Conservation (phyloP, 148 eudicot genomes). For the Spergularia bocconei region DNA sequence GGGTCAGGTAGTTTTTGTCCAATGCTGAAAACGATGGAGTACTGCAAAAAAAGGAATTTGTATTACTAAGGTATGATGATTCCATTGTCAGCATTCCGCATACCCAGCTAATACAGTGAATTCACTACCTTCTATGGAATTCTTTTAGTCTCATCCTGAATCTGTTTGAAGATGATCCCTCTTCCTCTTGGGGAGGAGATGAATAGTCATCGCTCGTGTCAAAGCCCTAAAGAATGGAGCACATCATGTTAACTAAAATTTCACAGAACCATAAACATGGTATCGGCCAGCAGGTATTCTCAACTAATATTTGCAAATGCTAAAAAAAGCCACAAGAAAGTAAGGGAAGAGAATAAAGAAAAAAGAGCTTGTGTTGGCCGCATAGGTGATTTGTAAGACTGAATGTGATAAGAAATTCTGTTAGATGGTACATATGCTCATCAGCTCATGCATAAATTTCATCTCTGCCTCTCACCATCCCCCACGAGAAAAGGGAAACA, state of each 20-base stretch:
- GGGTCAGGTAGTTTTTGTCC: constrained; percentile 93
- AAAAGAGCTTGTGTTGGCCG: no score
- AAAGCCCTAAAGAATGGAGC: constrained; percentile 42
- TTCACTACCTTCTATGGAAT: constrained; percentile 70
- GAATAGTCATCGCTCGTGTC: constrained; percentile 63
- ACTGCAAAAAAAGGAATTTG: constrained; percentile 44
- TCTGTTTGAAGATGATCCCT: constrained; percentile 75
- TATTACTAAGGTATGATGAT: not conserved
- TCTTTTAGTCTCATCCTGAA: constrained; percentile 88
- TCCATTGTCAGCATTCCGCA: not conserved
- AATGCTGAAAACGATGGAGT: constrained; percentile 80
- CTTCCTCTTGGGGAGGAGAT: constrained; percentile 66
- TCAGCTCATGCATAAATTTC: no score
- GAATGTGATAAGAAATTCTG: no score
- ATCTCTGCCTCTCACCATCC: no score
- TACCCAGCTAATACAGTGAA: not conserved
- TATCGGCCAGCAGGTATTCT: not conserved
- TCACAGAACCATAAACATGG: not conserved
- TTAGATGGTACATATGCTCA: no score
- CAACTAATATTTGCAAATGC: no score
- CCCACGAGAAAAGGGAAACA: no score
- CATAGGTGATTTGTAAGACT: no score
- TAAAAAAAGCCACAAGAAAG: no score
- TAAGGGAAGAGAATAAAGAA: no score
- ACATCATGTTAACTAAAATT: constrained; percentile 13